These are phyloP conservation scores for Hypoxylon intermedium DNA, from an alignment of 495 filamentous ascomycete species.

Conservation along the genomic window DNA sequence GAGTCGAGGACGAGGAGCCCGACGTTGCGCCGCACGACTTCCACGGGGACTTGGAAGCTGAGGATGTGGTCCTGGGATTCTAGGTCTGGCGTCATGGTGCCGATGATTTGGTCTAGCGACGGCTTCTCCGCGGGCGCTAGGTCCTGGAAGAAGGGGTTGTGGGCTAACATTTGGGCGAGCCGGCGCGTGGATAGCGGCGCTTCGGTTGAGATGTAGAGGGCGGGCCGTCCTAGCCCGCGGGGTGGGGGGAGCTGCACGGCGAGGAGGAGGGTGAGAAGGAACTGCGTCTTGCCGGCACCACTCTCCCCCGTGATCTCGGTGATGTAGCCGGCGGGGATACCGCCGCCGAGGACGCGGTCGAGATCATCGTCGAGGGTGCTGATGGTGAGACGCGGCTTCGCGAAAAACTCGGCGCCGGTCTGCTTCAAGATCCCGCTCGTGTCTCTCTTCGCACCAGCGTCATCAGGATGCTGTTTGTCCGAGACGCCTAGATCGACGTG, in stretches of 20 bases:
- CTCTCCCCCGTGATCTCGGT: constrained; percentile 95
- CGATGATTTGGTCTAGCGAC: constrained; percentile 73
- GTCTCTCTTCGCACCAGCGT: not conserved
- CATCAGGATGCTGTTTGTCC: constrained; percentile 29
- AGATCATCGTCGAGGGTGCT: constrained; percentile 80
- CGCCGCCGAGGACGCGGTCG: constrained; percentile 80
- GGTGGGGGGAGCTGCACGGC: constrained; percentile 79
- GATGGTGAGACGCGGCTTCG: constrained; percentile 64
- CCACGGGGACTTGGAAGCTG: constrained; percentile 85
- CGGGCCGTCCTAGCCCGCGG: constrained; percentile 68
- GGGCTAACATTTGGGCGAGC: constrained; percentile 75
- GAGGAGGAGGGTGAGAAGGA: constrained; percentile 83
- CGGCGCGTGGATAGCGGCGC: constrained; percentile 80
- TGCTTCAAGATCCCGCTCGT: constrained; percentile 33
- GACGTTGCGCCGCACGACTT: constrained; percentile 74
- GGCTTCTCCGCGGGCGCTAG: constrained; percentile 60
- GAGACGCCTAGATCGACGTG: constrained; percentile 67
- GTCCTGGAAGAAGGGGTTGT: constrained; percentile 65
- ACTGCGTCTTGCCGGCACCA: constrained; percentile 94
- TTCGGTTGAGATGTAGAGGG: constrained; percentile 96
- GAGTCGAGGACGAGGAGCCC: constrained; percentile 87
- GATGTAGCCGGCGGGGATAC: constrained; percentile 82
- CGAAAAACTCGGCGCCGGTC: constrained; percentile 49
- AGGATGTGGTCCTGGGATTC: constrained; percentile 96
- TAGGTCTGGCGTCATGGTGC: constrained; percentile 86